Evolutionary conservation across 352 stramenopile species (phyloP).

Genomic region (Phytophthora sansomeana): DNA sequence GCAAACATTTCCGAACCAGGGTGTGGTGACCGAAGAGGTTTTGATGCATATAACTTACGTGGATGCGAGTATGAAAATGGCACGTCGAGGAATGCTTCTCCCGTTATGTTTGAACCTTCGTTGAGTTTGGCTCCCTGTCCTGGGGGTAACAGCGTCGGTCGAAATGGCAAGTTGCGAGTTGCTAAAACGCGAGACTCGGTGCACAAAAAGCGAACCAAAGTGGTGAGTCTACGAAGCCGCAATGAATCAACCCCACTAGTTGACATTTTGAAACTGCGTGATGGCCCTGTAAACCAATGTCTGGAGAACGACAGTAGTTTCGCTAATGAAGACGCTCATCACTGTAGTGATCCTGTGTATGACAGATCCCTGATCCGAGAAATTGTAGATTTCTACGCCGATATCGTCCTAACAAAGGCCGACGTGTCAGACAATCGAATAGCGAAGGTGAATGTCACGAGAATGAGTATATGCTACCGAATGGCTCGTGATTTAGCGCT

Average conservation of each 20-base stretch:
- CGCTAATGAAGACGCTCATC: not conserved
- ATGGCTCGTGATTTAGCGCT: constrained; percentile 63
- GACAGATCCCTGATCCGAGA: constrained; percentile 23
- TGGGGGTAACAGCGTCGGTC: not conserved
- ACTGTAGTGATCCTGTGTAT: not conserved
- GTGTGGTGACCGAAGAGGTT: not conserved
- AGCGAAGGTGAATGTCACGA: constrained; percentile 4
- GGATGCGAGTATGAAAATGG: not conserved
- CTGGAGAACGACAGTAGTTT: not conserved
- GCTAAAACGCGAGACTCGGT: constrained; percentile 6
- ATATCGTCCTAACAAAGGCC: not conserved
- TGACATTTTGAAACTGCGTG: constrained; percentile 32
- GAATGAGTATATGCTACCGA: constrained; percentile 40
- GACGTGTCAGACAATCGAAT: not conserved
- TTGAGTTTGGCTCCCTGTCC: constrained; percentile 9
- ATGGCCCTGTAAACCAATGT: not conserved
- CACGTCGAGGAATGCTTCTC: not conserved
- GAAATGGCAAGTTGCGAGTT: not conserved
- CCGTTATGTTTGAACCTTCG: constrained; percentile 9
- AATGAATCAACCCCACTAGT: constrained; percentile 21
- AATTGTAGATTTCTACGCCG: constrained; percentile 26
- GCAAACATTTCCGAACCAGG: not conserved
- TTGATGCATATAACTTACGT: not conserved
- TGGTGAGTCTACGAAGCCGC: constrained; percentile 12
- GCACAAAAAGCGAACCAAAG: constrained; percentile 21